Base-by-base conservation (phyloP, 1,284 basidiomycete genomes). In the Fistulinella staudtii region DNA sequence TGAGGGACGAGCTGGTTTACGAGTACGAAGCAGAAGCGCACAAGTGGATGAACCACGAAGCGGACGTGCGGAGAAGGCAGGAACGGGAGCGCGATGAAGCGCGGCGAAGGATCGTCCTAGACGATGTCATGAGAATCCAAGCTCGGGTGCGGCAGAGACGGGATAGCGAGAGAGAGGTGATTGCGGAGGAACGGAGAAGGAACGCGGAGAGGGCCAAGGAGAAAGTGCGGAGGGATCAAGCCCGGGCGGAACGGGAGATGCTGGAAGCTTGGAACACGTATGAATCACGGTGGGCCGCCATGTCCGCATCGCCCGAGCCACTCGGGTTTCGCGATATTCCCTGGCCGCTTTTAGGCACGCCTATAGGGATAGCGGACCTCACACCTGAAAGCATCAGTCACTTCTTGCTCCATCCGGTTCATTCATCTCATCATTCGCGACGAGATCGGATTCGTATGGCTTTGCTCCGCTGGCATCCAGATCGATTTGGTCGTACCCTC, bases 381-480 rank as follows among this genome's bases (percentile, higher is more conserved):
- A 73, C 72, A 8, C 60, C 73, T 5, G 67, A 69, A 17, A 67
- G 68, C 18, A 71, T 88, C 37, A 60, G 67, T 9, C 57, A 61
- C 39, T 85, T 89, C 60, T 65, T 89, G 31, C 64, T 85, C 36
- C 82, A 82, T 14, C 70, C 75, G 9, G 50, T 68, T 23, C 82
- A 85, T 61, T 83, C 83, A n/a, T 66, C 68, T 39, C 66, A 66
- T 18, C 71, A 75, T 49, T 69, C 75, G 31, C 72, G 71, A 50
- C 83, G 79, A 60, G 82, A 87, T 39, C 72, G 83, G 41, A 73
- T 87, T 47, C 74, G 77, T 37, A 69, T 63, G 27, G 84, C 81
- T 3, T 71, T 85, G 58, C 72, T 84, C 25, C 70, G 82, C 42
- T 89, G 85, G 85, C 85, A 89, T 58, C 86, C 86, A 3, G 86